Base-by-base conservation (phyloP, 2,329 filamentous ascomycete species). In the Pseudogymnoascus verrucosus region DNA sequence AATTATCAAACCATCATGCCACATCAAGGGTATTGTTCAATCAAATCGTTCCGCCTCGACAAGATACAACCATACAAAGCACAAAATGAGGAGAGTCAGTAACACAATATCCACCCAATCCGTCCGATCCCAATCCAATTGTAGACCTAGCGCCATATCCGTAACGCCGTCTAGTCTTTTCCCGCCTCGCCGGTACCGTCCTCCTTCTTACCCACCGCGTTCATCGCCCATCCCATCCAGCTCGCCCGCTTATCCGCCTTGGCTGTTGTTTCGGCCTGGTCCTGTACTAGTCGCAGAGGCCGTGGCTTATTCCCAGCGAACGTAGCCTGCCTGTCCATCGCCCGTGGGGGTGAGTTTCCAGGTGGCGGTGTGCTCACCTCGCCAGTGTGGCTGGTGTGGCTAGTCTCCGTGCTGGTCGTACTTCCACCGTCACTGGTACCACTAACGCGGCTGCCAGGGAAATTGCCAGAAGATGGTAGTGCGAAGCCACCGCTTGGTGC, bases 201-300 rank as follows among this genome's bases (percentile, higher is more conserved):
- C 4, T 72, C 68, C 59, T 73, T 73, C 66, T 70, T 70, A 7
- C 26, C 54, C 11, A 69, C 69, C 65, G 73, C 73, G 5, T 34
- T 51, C 37, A 44, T 62, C 8, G 79, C 78, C 84, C 85, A 87
- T 11, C 84, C 84, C 64, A 87, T 82, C 86, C 86, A 89, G 74
- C 84, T 88, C 19, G 80, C 78, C 59, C 86, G 78, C 78, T 88
- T 88, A 70, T 82, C 82, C 34, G 72, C 74, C 62, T 78, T 75
- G 63, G 77, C 78, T 62, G 76, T 77, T 2, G 72, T 73, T 61
- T 84, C 83, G 21, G 77, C 74, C 68, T 88, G 88, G 77, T 96
- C 91, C 76, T 95, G 90, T 57, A 98, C 92, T 31, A 99, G 81
- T 14, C 93, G 84, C 68, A 99, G 79, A 5, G 93, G 93, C 37